Percentiles rank a stretch among this genome's conserved stretches.
phyloP scores from a whole-genome alignment of 1,284 basidiomycete species.

The Bondarzewia mesenterica region DNA sequence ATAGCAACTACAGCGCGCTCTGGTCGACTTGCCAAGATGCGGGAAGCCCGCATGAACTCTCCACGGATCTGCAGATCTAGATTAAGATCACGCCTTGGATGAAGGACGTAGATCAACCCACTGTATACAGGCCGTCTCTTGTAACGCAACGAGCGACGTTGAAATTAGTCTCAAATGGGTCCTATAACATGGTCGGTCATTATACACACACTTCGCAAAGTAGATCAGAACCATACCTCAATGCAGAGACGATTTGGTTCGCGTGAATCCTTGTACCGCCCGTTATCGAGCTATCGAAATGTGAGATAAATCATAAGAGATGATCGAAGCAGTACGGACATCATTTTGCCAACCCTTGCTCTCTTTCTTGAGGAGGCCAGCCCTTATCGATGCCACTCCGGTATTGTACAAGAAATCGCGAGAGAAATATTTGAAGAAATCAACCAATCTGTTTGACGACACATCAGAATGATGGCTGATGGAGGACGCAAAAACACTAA shows the following conservation, averaged over 20 bases:
- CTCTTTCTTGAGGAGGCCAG: conserved; percentile 86
- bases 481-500: conserved; percentile 28
- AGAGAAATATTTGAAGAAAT: conserved; percentile 96
- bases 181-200: conserved; percentile 43
- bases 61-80: conserved; percentile 80
- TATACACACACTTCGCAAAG: conserved; percentile 3
- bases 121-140: conserved; percentile 91
- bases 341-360: conserved; percentile 92
- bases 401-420: conserved; percentile 91
- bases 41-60: conserved; percentile 94
- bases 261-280: conserved; percentile 64
- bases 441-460: conserved; percentile 62
- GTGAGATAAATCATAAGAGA: not conserved
- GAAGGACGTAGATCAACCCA: conserved; percentile 28
- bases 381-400: conserved; percentile 87
- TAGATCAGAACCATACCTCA: conserved; percentile 48
- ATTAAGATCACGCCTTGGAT: not conserved
- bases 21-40: conserved; percentile 72
- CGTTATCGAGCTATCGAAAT: conserved; percentile 15
- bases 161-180: conserved; percentile 93
- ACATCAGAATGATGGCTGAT: not conserved
- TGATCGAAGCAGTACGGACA: conserved; percentile 37
- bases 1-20: conserved; percentile 77
- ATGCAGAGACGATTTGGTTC: conserved; percentile 92
- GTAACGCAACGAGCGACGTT: conserved; percentile 97